phyloP scores from a whole-genome alignment of 345 rosid species.

The Lumnitzera racemosa region DNA sequence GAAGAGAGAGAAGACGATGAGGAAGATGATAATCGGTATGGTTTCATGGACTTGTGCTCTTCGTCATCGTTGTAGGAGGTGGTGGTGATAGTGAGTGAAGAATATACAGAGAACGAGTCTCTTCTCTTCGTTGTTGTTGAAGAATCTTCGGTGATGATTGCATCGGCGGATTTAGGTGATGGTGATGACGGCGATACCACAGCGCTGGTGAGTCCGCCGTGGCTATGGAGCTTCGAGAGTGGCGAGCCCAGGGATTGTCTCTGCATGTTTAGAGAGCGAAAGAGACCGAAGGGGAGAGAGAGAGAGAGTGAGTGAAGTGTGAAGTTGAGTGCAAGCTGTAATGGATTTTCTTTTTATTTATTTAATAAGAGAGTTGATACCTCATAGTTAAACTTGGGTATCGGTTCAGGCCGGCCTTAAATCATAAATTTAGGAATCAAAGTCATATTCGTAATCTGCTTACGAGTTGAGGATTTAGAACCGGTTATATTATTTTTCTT shows the following conservation, averaged over 20 bases:
- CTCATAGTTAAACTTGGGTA: no score
- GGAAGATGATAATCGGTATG: slow-evolving; percentile 42
- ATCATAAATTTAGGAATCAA: no score
- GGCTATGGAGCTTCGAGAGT: slow-evolving; percentile 50
- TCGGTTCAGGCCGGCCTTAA: no score
- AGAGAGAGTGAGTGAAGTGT: background rate
- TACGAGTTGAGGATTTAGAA: no score
- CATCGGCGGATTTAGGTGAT: slow-evolving; percentile 22
- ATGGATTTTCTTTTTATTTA: no score
- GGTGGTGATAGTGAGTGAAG: slow-evolving; percentile 19
- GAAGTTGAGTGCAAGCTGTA: no score
- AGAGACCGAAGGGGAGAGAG: background rate
- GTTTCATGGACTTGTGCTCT: slow-evolving; percentile 39
- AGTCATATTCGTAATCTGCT: no score
- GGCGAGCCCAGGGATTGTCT: slow-evolving; percentile 89
- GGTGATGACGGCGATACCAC: slow-evolving; percentile 12
- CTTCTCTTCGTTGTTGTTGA: slow-evolving; percentile 8
- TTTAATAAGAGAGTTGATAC: no score
- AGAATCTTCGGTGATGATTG: slow-evolving; percentile 16
- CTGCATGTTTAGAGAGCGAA: slow-evolving; percentile 51
- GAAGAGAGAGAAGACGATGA: slow-evolving; percentile 17
- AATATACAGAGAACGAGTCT: slow-evolving; percentile 8
- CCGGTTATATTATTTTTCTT: no score
- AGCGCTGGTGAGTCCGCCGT: slow-evolving; percentile 33
- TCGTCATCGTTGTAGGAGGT: slow-evolving; percentile 32